A percentile compares a stretch with the other conserved stretches of the same genome.
Conservation (phyloP, 2,329 filamentous ascomycete species). For the Emergomyces africanus region DNA sequence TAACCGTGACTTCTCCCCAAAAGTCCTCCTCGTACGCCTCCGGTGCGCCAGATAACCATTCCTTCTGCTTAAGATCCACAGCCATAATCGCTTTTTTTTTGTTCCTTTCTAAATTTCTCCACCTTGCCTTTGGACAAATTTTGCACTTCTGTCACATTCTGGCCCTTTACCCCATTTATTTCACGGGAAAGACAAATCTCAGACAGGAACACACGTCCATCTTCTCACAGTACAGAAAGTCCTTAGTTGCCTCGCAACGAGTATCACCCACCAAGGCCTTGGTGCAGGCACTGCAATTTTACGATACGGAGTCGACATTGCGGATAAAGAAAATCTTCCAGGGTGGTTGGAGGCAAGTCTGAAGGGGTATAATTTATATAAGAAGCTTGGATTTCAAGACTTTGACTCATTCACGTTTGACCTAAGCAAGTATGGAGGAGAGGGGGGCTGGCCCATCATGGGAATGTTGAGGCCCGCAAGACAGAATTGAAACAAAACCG, state of each 20-base stretch:
- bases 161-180: not conserved
- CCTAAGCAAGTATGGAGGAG: conserved; percentile 11
- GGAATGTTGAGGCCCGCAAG: conserved; percentile 5
- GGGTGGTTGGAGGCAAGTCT: conserved; percentile 16
- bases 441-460: conserved; percentile 8
- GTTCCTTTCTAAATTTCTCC: not conserved
- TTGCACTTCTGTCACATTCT: not conserved
- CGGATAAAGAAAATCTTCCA: conserved; percentile 11
- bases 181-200: not conserved
- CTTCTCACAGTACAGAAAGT: conserved; percentile 9
- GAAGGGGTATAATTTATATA: conserved; percentile 17
- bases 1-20: conserved; percentile 50
- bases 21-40: conserved; percentile 57
- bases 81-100: not conserved
- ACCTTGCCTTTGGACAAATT: not conserved
- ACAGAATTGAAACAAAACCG: not conserved
- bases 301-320: conserved; percentile 14
- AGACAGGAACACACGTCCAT: no score
- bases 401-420: conserved; percentile 8
- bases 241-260: conserved; percentile 21
- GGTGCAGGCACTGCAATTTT: conserved; percentile 18
- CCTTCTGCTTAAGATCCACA: no score
- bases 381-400: conserved; percentile 18
- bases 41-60: conserved; percentile 45
- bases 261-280: conserved; percentile 17